A percentile compares a stretch with the other conserved stretches of the same genome.
These are phyloP conservation scores for Orbilia blumenaviensis DNA, from an alignment of 2,329 filamentous ascomycete species.

Conservation along the genomic window DNA sequence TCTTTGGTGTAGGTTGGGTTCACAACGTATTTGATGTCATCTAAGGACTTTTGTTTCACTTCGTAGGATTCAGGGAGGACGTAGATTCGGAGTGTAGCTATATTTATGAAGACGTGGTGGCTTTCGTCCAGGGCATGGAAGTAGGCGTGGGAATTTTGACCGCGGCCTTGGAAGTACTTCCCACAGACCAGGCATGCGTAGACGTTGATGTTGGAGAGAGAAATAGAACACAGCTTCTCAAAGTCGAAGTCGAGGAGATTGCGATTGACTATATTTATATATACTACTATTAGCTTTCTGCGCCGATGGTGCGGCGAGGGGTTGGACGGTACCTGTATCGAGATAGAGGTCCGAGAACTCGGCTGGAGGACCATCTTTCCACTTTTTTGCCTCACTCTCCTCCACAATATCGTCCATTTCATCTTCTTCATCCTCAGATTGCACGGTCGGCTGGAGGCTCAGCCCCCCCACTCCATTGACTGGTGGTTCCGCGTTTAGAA, in stretches of 20 bases:
- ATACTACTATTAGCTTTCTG: slow-evolving; percentile 13
- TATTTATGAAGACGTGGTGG: slow-evolving; percentile 98
- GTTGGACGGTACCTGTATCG: slow-evolving; percentile 75
- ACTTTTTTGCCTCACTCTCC: slow-evolving; percentile 59
- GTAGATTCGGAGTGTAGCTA: slow-evolving; percentile 89
- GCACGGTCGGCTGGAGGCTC: slow-evolving; percentile 47
- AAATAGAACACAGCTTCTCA: slow-evolving; percentile 96
- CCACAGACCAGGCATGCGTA: slow-evolving; percentile 97
- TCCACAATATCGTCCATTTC: slow-evolving; percentile 55
- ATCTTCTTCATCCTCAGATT: slow-evolving; percentile 56
- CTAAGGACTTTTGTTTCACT: slow-evolving; percentile 89
- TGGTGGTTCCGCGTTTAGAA: slow-evolving; percentile 58
- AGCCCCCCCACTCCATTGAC: slow-evolving; percentile 56
- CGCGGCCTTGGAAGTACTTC: slow-evolving; percentile 95
- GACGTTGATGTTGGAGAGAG: slow-evolving; percentile 96
- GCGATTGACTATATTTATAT: slow-evolving; percentile 64
- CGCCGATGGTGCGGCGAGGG: not conserved
- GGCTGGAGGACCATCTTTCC: slow-evolving; percentile 66
- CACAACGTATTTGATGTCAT: slow-evolving; percentile 98
- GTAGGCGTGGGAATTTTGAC: slow-evolving; percentile 93
- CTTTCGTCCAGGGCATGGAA: slow-evolving; percentile 94
- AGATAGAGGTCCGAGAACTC: slow-evolving; percentile 97
- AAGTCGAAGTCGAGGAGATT: slow-evolving; percentile 97
- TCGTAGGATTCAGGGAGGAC: slow-evolving; percentile 97
- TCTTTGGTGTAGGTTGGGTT: slow-evolving; percentile 84